Evolutionary conservation across 208 protist genomes (phyloP).

Genomic region (Trypanosoma scelopori): DNA sequence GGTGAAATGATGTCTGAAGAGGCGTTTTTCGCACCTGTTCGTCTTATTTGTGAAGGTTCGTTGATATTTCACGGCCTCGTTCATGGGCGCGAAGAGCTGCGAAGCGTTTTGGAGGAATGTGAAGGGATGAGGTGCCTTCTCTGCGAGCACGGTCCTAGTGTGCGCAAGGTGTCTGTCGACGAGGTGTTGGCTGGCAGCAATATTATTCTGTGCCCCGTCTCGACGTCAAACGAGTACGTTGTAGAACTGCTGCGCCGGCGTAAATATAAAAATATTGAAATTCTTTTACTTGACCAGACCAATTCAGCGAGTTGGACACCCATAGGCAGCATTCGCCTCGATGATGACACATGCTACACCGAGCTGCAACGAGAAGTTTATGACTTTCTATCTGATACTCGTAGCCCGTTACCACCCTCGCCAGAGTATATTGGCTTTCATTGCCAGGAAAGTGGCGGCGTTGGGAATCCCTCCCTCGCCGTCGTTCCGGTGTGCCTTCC

Average conservation of each 20-base stretch:
- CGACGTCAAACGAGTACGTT: neutral
- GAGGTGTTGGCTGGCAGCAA: slow-evolving; percentile 5
- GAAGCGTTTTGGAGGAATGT: neutral
- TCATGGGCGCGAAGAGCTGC: slow-evolving; percentile 12
- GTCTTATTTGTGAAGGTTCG: slow-evolving; percentile 2
- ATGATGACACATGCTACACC: neutral
- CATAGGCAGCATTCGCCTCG: slow-evolving; percentile 2
- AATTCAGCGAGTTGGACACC: neutral
- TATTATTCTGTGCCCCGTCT: slow-evolving; percentile 11
- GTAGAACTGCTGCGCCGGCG: slow-evolving; percentile 6
- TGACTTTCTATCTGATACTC: neutral
- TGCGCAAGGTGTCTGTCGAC: neutral
- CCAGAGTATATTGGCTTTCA: slow-evolving; percentile 24
- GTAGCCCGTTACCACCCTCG: neutral
- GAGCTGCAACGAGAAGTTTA: slow-evolving; percentile 5
- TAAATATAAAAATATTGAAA: slow-evolving; percentile 6
- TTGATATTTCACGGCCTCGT: slow-evolving; percentile 7
- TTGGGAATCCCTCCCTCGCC: neutral
- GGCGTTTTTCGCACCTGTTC: slow-evolving; percentile 20
- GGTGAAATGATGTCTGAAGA: neutral
- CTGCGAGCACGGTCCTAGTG: neutral
- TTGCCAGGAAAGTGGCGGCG: neutral
- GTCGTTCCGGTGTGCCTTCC: neutral
- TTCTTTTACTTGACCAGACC: slow-evolving; percentile 11
- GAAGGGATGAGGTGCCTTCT: slow-evolving; percentile 5